phyloP scores from a whole-genome alignment of 2,329 filamentous ascomycete species.

The Aureobasidium subglaciale region DNA sequence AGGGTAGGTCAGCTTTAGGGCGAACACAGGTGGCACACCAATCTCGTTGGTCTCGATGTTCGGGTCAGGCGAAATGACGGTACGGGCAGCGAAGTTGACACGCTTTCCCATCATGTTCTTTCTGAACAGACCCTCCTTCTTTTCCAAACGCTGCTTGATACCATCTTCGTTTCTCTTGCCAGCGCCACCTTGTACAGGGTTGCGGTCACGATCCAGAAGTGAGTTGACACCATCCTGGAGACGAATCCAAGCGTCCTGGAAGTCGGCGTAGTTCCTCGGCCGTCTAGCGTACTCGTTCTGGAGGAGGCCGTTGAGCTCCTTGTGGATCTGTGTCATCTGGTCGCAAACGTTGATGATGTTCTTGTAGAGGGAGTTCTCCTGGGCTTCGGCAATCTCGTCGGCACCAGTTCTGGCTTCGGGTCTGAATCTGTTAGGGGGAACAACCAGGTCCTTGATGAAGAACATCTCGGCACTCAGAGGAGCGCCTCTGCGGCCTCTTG shows the following conservation, averaged over 20 bases:
- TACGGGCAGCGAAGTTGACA: slow-evolving; percentile 95
- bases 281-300: slow-evolving; percentile 38
- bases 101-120: slow-evolving; percentile 99
- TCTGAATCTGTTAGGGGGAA: slow-evolving; percentile 86
- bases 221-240: slow-evolving; percentile 88
- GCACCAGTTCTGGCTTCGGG: slow-evolving; percentile 78
- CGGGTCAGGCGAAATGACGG: slow-evolving; percentile 95
- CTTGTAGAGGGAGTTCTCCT: slow-evolving; percentile 84
- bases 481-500: slow-evolving; percentile 47
- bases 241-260: slow-evolving; percentile 74
- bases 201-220: slow-evolving; percentile 84
- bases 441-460: slow-evolving; percentile 77
- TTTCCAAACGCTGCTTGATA: slow-evolving; percentile 96
- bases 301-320: slow-evolving; percentile 53
- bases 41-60: slow-evolving; percentile 99
- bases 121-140: slow-evolving; percentile 95
- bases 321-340: slow-evolving; percentile 65
- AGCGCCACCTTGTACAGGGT: slow-evolving; percentile 70
- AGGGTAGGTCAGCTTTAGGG: slow-evolving; percentile 89
- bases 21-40: slow-evolving; percentile 95
- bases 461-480: slow-evolving; percentile 80
- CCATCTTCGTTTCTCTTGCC: slow-evolving; percentile 78
- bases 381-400: slow-evolving; percentile 75
- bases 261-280: slow-evolving; percentile 61
- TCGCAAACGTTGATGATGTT: slow-evolving; percentile 71